Conservation (phyloP, 768 basidiomycete genomes). For the Astraeus odoratus region DNA sequence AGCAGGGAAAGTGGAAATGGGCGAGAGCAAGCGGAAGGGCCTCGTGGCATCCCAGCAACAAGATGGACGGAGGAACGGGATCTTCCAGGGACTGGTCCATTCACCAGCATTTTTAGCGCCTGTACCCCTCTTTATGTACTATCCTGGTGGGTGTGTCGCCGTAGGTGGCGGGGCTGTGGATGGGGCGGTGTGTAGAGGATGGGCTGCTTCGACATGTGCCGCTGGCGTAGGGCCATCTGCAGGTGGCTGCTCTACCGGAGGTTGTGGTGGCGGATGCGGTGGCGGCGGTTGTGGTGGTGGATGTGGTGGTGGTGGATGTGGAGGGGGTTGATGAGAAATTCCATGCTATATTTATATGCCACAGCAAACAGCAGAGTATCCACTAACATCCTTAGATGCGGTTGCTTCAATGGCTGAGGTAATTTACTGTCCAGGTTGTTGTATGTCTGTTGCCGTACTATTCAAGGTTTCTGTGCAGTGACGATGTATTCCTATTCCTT, state of each 20-base stretch:
- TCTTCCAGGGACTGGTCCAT: conserved; percentile 11
- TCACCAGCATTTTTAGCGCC: conserved; percentile 32
- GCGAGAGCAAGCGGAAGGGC: not conserved
- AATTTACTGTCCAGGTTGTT: too few relatives aligned
- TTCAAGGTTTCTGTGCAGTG: too few relatives aligned
- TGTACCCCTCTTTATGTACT: conserved; percentile 30
- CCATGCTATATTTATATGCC: too few relatives aligned
- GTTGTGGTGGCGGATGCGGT: too few relatives aligned
- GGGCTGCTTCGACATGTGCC: conserved; percentile 6
- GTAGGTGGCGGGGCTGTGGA: conserved; percentile 4
- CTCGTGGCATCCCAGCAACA: not conserved
- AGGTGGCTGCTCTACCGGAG: conserved; percentile 22
- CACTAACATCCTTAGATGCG: too few relatives aligned
- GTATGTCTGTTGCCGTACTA: too few relatives aligned
- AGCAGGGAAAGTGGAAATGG: conserved; percentile 4
- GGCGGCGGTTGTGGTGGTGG: too few relatives aligned
- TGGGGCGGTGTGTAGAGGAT: conserved; percentile 3
- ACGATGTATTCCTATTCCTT: too few relatives aligned
- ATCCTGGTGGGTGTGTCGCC: conserved; percentile 13
- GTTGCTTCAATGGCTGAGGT: too few relatives aligned
- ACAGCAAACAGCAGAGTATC: too few relatives aligned
- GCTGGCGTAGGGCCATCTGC: conserved; percentile 5
- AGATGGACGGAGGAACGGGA: not conserved
- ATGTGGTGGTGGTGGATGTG: too few relatives aligned
- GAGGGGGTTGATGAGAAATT: conserved; percentile 15